Evolutionary conservation across 1,284 basidiomycete species (phyloP).

Genomic region (Gomphus bonarii): DNA sequence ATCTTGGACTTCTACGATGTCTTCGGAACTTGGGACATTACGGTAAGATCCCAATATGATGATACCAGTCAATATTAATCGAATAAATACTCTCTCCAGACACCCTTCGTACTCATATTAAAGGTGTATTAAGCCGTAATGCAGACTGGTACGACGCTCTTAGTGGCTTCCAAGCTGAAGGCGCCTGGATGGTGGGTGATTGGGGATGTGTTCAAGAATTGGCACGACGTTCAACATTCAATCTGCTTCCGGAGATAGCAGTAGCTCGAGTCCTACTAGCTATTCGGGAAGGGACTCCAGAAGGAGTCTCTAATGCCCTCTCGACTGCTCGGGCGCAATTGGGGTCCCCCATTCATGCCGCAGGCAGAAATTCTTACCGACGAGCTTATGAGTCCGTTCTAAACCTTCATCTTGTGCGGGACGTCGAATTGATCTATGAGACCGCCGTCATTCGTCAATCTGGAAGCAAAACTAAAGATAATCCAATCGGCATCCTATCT

Average conservation of each 20-base stretch:
- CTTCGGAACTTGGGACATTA: conserved; percentile 95
- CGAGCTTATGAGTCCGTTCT: conserved; percentile 83
- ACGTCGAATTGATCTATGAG: conserved; percentile 72
- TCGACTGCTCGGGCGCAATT: conserved; percentile 64
- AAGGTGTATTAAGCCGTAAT: conserved; percentile 79
- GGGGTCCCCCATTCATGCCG: conserved; percentile 75
- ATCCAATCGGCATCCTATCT: conserved; percentile 19
- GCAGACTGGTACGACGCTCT: conserved; percentile 78
- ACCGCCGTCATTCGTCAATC: conserved; percentile 20
- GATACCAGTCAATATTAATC: neutral
- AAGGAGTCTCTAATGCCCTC: conserved; percentile 41
- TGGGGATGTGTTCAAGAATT: conserved; percentile 75
- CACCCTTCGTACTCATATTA: conserved; percentile 90
- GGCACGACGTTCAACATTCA: conserved; percentile 32
- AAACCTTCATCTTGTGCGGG: conserved; percentile 82
- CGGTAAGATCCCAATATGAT: conserved; percentile 43
- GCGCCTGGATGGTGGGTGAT: conserved; percentile 91
- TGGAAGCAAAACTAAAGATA: conserved; percentile 10
- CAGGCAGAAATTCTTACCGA: conserved; percentile 72
- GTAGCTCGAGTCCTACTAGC: conserved; percentile 80
- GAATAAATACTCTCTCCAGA: conserved; percentile 39
- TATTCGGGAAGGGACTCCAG: conserved; percentile 48
- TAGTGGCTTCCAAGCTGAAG: conserved; percentile 84
- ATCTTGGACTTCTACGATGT: conserved; percentile 86
- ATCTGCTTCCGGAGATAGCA: conserved; percentile 44